Evolutionary conservation across 148 eudicot genomes (phyloP).

Genomic region (Linanthus parryae): DNA sequence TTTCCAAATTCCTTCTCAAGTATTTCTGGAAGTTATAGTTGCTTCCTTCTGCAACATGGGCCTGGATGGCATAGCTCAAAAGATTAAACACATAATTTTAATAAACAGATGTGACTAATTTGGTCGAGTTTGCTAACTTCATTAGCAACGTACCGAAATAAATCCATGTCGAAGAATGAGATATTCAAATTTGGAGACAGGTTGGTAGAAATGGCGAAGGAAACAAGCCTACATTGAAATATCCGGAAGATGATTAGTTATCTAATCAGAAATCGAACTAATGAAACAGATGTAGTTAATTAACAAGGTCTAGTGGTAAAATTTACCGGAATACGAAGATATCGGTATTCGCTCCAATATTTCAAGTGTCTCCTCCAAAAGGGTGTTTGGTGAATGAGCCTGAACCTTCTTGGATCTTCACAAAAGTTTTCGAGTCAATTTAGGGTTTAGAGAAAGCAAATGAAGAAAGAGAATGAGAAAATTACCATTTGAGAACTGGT

Average conservation of each 20-base stretch:
- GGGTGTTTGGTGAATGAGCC: constrained; percentile 34
- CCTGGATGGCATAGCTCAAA: constrained; percentile 12
- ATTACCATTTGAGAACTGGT: constrained; percentile 36
- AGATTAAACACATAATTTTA: not conserved
- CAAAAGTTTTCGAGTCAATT: not conserved
- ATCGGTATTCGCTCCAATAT: constrained; percentile 30
- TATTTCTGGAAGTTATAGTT: constrained; percentile 37
- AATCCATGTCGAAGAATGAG: constrained; percentile 47
- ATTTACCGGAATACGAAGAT: constrained; percentile 33
- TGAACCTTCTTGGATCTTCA: constrained; percentile 35
- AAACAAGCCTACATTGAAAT: constrained; percentile 24
- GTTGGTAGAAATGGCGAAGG: constrained; percentile 27
- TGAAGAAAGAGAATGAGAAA: not conserved
- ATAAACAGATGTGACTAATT: no score
- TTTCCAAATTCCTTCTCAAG: constrained; percentile 30
- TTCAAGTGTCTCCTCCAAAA: constrained; percentile 34
- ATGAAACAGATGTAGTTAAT: not conserved
- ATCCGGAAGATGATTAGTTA: not conserved
- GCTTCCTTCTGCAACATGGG: constrained; percentile 36
- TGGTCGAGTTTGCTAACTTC: not conserved
- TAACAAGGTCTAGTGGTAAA: not conserved
- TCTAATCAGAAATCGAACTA: not conserved
- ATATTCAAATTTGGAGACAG: constrained; percentile 37
- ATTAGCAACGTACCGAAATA: constrained; percentile 24
- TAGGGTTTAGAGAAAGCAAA: not conserved